These are phyloP conservation scores for Zhuliangozyma blackwelliae DNA, from an alignment of 1,139 yeast species.

Conservation along the genomic window DNA sequence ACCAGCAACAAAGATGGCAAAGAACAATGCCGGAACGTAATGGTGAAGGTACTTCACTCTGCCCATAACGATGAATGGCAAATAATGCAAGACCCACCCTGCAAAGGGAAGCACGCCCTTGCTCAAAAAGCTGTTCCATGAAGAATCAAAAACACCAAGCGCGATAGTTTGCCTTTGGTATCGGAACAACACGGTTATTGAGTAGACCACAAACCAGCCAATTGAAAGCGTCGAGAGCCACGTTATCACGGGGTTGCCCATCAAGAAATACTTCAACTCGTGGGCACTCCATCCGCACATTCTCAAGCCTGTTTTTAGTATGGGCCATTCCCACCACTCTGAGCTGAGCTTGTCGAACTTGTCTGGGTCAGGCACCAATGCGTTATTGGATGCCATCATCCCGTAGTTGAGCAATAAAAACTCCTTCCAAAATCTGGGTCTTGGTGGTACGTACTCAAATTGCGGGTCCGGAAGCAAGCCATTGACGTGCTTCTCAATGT, in stretches of 20 bases:
- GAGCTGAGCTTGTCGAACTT: conserved; percentile 63
- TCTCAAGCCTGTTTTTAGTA: conserved; percentile 56
- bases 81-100: conserved; percentile 90
- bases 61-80: conserved; percentile 90
- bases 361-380: conserved; percentile 68
- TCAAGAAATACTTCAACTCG: conserved; percentile 51
- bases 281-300: conserved; percentile 62
- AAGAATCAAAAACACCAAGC: conserved; percentile 13
- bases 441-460: conserved; percentile 52
- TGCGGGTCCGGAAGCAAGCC: conserved; percentile 34
- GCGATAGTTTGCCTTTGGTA: conserved; percentile 33
- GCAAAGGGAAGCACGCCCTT: conserved; percentile 56
- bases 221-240: conserved; percentile 48
- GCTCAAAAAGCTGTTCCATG: conserved; percentile 21
- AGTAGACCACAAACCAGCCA: conserved; percentile 16
- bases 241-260: conserved; percentile 65
- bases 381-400: conserved; percentile 78
- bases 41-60: conserved; percentile 98
- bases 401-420: conserved; percentile 66
- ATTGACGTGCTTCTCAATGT: conserved; percentile 64
- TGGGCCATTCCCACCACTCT: conserved; percentile 83
- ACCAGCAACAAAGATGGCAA: conserved; percentile 71
- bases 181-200: conserved; percentile 16
- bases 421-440: conserved; percentile 66
- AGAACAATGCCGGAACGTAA: conserved; percentile 92